A percentile compares a stretch with the other conserved stretches of the same genome.
Evolutionary conservation across 345 rosid species (phyloP).

Genomic region (Salix viminalis): DNA sequence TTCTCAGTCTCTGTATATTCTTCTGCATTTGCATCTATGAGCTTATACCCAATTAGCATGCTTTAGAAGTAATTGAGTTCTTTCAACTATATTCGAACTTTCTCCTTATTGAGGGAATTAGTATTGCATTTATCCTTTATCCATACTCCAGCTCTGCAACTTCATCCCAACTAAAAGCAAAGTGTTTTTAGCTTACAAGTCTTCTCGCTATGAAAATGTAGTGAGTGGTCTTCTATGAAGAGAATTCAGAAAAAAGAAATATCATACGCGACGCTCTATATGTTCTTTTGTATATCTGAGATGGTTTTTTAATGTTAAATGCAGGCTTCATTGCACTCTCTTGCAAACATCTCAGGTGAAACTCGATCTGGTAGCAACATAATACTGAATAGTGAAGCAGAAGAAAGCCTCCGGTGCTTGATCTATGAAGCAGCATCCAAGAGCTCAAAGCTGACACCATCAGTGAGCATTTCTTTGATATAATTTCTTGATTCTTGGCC

Average conservation of each 20-base stretch:
- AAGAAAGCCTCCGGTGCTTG: conserved; percentile 64
- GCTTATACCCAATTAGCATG: not conserved
- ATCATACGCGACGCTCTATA: not conserved
- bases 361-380: conserved; percentile 43
- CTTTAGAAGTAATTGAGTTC: no score
- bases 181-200: not conserved
- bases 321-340: conserved; percentile 82
- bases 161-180: no score
- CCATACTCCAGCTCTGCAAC: no score
- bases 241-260: not conserved
- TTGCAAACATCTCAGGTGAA: conserved; percentile 77
- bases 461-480: conserved; percentile 37
- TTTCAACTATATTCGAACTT: no score
- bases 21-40: not conserved
- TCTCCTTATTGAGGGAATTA: not conserved
- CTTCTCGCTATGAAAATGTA: not conserved
- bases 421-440: conserved; percentile 72
- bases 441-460: conserved; percentile 76
- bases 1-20: not conserved
- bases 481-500: not conserved
- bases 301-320: conserved; percentile 21
- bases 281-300: not conserved
- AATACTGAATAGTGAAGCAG: conserved; percentile 54
- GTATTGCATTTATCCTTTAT: not conserved
- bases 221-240: not conserved